Evolutionary conservation across 2,329 filamentous ascomycete genomes (phyloP).

Genomic region (Colletotrichum euphorbiae): DNA sequence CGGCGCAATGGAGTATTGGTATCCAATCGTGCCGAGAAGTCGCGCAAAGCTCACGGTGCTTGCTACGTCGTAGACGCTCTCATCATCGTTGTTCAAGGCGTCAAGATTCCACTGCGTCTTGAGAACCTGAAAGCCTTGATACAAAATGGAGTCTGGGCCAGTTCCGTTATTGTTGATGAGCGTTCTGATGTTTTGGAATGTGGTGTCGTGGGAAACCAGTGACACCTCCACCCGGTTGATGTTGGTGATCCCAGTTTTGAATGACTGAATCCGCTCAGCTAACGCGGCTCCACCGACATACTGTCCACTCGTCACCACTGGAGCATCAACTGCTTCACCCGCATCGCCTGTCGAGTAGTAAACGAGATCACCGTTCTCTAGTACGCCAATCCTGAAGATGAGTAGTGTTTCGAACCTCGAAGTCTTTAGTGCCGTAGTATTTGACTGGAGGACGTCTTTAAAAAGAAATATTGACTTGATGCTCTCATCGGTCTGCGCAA

Average conservation of each 20-base stretch:
- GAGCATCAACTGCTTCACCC: constrained; percentile 50
- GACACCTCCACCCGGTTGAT: constrained; percentile 56
- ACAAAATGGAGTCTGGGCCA: constrained; percentile 49
- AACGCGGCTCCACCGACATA: constrained; percentile 63
- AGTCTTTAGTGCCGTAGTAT: constrained; percentile 54
- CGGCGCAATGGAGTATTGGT: constrained; percentile 57
- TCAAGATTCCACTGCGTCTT: constrained; percentile 56
- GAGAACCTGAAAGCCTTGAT: constrained; percentile 54
- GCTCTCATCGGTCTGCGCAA: background rate
- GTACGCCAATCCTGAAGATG: constrained; percentile 58
- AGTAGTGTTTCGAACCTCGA: constrained; percentile 57
- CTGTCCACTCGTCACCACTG: constrained; percentile 46
- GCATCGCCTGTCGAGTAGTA: constrained; percentile 58
- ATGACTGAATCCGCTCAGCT: constrained; percentile 54
- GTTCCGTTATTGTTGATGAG: constrained; percentile 52
- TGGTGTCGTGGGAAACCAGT: constrained; percentile 52
- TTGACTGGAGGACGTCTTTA: constrained; percentile 59
- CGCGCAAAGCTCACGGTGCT: constrained; percentile 56
- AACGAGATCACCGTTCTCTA: constrained; percentile 56
- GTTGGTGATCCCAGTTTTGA: constrained; percentile 51
- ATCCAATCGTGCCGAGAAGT: constrained; percentile 55
- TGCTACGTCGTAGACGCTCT: constrained; percentile 54
- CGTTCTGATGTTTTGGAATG: constrained; percentile 48
- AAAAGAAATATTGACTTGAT: constrained; percentile 51
- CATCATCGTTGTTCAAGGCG: constrained; percentile 60